Conservation (phyloP, 768 basidiomycete genomes). For the Mycena leptocephala region DNA sequence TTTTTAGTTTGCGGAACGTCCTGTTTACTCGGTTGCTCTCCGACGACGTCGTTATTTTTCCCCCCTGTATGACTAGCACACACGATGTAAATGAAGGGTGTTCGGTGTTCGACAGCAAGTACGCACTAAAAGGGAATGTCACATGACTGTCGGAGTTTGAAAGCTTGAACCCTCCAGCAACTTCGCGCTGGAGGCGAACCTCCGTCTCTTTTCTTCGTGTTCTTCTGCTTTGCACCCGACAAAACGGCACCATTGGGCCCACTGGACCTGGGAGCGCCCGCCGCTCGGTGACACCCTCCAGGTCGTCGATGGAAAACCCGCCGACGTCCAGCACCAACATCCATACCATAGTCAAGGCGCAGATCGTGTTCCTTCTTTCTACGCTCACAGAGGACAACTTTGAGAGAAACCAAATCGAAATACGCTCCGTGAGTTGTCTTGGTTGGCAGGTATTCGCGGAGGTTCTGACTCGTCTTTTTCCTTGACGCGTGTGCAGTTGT, state of each 20-base stretch:
- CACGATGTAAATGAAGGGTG: too few species aligned
- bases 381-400: conserved; percentile 98
- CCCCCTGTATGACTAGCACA: not conserved
- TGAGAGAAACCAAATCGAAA: conserved; percentile 94
- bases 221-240: not conserved
- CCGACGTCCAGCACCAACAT: conserved; percentile 81
- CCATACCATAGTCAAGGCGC: conserved; percentile 94
- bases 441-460: conserved; percentile 26
- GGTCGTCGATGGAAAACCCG: conserved; percentile 92
- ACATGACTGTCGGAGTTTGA: not conserved
- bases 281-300: conserved; percentile 84
- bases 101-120: too few species aligned
- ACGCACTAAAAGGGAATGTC: too few species aligned
- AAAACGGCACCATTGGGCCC: conserved; percentile 50
- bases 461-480: conserved; percentile 28
- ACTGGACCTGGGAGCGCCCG: conserved; percentile 79
- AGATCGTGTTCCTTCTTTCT: conserved; percentile 97
- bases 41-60: not conserved
- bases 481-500: conserved; percentile 72
- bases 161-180: not conserved
- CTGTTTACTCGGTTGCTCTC: not conserved
- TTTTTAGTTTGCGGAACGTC: too few species aligned
- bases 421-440: conserved; percentile 84
- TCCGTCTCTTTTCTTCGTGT: not conserved
- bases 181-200: not conserved